Evolutionary conservation across 177 flowering plant genomes (phyloP).

Genomic region (Vitis hybrid): DNA sequence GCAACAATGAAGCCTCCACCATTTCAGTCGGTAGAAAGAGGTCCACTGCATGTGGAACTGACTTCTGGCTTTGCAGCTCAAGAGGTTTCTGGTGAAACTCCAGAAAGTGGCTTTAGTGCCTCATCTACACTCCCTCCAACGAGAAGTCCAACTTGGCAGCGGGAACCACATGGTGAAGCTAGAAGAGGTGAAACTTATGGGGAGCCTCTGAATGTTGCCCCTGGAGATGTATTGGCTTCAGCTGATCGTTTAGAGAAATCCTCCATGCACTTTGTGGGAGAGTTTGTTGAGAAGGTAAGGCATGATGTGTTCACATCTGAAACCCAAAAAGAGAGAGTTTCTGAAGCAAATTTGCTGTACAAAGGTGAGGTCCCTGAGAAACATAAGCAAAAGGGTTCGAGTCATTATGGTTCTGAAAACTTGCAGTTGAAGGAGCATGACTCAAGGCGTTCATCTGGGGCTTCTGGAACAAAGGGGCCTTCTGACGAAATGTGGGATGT

Average conservation of each 20-base stretch:
- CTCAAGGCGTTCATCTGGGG: slow-evolving; percentile 39
- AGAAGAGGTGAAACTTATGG: slow-evolving; percentile 19
- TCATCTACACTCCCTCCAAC: slow-evolving; percentile 15
- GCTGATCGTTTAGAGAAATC: slow-evolving; percentile 53
- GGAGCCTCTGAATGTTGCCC: slow-evolving; percentile 25
- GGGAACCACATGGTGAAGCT: slow-evolving; percentile 23
- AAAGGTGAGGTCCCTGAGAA: slow-evolving; percentile 17
- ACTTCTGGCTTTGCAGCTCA: slow-evolving; percentile 15
- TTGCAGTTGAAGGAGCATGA: slow-evolving; percentile 27
- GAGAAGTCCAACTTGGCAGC: slow-evolving; percentile 13
- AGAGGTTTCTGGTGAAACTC: slow-evolving; percentile 23
- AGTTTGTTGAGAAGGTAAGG: slow-evolving; percentile 56
- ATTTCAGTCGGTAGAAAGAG: slow-evolving; percentile 33
- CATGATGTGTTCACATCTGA: slow-evolving; percentile 47
- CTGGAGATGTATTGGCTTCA: slow-evolving; percentile 58
- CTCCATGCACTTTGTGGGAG: slow-evolving; percentile 58
- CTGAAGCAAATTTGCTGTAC: slow-evolving; percentile 19
- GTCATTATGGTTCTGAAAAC: slow-evolving; percentile 24
- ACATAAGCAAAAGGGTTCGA: slow-evolving; percentile 14
- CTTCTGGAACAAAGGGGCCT: slow-evolving; percentile 60
- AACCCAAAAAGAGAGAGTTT: slow-evolving; percentile 25
- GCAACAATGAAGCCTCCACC: slow-evolving; percentile 38
- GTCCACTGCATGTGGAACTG: slow-evolving; percentile 19
- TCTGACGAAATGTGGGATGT: slow-evolving; percentile 82
- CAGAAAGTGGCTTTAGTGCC: slow-evolving; percentile 27